Base-by-base conservation (phyloP, 2,329 filamentous ascomycete genomes). In the Aspergillus sp. region DNA sequence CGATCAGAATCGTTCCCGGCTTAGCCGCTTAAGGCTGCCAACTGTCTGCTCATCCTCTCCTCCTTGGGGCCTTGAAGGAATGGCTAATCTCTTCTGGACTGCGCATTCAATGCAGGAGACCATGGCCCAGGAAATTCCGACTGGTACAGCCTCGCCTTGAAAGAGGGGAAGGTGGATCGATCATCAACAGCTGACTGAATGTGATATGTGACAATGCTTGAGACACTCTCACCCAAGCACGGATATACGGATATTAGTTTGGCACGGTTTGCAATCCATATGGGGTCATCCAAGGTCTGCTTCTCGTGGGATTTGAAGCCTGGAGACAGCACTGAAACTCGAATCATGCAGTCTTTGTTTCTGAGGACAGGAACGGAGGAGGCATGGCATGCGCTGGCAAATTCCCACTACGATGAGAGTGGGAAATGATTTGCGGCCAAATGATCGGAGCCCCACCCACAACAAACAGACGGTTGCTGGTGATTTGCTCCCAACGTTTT, bases 341-440 rank as follows among this genome's bases (percentile, higher is more conserved):
- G 57, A 49, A 57, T 57, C 47, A 57, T 60, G 60, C 65, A 54
- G 65, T 57, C 62, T 54, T 60, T 59, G 58, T 59, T 66, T 68
- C 65, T 64, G 64, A 68, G 64, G 65, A 66, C 59, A 61, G 66
- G 34, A 41, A 41, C 34, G 13, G 34, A 11, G 34, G 34, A 41
- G 34, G 51, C 61, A 66, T 65, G 57, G 49, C 49, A 54, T 54
- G 57, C 19, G 64, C 60, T 64, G 57, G 47, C 61, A 53, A 66
- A 67, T 65, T 61, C 50, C 49, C 52, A 64, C 61, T 56, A 63
- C 59, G 57, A 66, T 61, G 63, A 54, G 60, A 56, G 64, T 61
- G 61, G 67, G 60, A 59, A 66, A 66, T 69, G 67, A 69, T 69
- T 65, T 68, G 66, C 66, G 64, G 59, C 51, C 50, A 63, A 59